Evolutionary conservation across 805 yeast genomes (phyloP), one percentile per base, ranked within the genome.

Genomic region (Debaryomyces hansenii): DNA sequence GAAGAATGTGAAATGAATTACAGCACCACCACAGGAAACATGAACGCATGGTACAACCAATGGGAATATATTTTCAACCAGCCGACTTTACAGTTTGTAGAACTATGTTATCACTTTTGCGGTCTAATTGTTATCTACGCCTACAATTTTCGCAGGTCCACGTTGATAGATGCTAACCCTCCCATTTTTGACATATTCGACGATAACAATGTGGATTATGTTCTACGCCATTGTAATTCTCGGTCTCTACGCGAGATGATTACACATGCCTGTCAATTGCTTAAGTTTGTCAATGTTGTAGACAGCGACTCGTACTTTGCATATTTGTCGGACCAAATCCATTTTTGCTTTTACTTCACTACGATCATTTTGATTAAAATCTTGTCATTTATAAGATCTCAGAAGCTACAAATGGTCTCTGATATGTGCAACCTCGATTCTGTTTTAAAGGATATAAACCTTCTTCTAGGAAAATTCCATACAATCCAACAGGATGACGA

Each of bases 11-110:
- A 64, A 5, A 42, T 44, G 2, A 62, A 64, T 44, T 72, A 69
- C 48, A 57, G 47, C 20, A 45, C 65, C 2, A 79, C 77, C 20
- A 66, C 69, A 35, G 72, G 67, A 4, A 87, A 82, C 46, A 62
- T 85, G n/a, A 66, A 64, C 21, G 57, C 60, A 4, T 87, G 94
- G 94, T 69, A 75, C 46, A 79, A 77, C 2, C 84, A 82, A 57
- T 87, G 92, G 92, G 80, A 76, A 37, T 79, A 80, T 54, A 63
- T 86, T 20, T 80, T 85, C 60, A 77, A 78, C 41, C 90, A 85
- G 60, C 86, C 90, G 1, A 80, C 84, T 1, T 72, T 83, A 41
- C 91, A 87, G 57, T 87, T 86, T 63, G 85, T 85, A 3, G 90
- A 84, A 56, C 77, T 85, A 47, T 83, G 84, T 40, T 84, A 82